Evolutionary conservation across 2,329 filamentous ascomycete genomes (phyloP).

Genomic region (Elsinoe perseae): DNA sequence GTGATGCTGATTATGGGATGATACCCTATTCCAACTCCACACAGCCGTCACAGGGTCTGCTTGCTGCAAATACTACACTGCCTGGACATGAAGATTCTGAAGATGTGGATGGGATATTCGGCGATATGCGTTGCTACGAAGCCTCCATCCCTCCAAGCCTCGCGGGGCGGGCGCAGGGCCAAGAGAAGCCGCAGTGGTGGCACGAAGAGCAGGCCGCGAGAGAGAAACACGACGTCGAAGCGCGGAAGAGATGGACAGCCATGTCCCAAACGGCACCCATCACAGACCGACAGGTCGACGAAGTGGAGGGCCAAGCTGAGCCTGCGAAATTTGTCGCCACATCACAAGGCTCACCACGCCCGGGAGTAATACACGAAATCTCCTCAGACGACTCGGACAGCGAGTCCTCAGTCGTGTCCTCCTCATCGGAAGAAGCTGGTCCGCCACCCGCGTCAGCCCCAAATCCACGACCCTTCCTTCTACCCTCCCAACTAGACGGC

Average conservation of each 20-base stretch:
- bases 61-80: background rate
- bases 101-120: background rate
- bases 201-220: background rate
- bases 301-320: background rate
- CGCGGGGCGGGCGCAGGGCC: background rate
- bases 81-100: background rate
- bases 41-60: background rate
- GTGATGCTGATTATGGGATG: constrained; percentile 3
- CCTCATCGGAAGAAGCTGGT: background rate
- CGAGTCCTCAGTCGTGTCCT: background rate
- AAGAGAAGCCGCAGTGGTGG: constrained; percentile 2
- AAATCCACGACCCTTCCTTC: background rate
- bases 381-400: background rate
- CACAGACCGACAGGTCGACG: background rate
- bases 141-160: background rate
- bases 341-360: no score
- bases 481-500: background rate
- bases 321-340: no score
- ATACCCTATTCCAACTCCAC: background rate
- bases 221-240: background rate
- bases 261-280: background rate
- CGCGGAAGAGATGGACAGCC: background rate
- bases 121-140: background rate
- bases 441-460: background rate
- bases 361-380: background rate